Conservation (phyloP, 1,139 yeast genomes). For the Candida pseudoviswanathii region DNA sequence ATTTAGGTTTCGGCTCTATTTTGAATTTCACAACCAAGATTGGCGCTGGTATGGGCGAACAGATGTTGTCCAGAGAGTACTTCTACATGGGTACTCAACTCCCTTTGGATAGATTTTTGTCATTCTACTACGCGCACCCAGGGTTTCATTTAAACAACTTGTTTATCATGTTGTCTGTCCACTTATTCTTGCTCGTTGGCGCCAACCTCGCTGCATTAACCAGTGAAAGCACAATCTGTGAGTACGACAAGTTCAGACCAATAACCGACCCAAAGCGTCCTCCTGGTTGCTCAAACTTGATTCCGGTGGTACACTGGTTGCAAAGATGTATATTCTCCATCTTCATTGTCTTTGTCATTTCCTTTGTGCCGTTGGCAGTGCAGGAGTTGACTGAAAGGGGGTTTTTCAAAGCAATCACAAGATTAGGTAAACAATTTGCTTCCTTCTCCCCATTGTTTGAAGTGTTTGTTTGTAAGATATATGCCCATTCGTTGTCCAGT, state of each 20-base stretch:
- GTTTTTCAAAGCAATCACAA: conserved; percentile 42
- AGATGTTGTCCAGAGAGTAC: conserved; percentile 55
- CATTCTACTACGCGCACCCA: conserved; percentile 58
- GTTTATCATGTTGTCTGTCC: conserved; percentile 50
- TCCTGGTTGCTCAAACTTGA: conserved; percentile 47
- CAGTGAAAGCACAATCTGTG: conserved; percentile 48
- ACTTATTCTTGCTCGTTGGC: conserved; percentile 47
- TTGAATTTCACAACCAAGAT: conserved; percentile 56
- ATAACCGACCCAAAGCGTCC: conserved; percentile 51
- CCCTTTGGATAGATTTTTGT: conserved; percentile 53
- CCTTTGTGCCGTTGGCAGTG: conserved; percentile 52
- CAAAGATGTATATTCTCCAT: conserved; percentile 52
- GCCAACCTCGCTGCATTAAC: conserved; percentile 51
- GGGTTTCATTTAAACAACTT: conserved; percentile 59
- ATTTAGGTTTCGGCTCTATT: conserved; percentile 56
- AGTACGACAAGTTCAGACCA: conserved; percentile 46
- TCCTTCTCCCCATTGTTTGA: conserved; percentile 57
- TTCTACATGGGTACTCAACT: conserved; percentile 51
- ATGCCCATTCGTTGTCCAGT: conserved; percentile 49
- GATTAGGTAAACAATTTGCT: conserved; percentile 49
- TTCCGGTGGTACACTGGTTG: conserved; percentile 54
- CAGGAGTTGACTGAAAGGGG: conserved; percentile 58
- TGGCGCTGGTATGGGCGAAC: conserved; percentile 65
- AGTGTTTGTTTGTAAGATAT: conserved; percentile 53
- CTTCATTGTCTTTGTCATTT: conserved; percentile 49